Conservation (phyloP, 371 early-diverging fungal genomes). For the Circinella umbellata region DNA sequence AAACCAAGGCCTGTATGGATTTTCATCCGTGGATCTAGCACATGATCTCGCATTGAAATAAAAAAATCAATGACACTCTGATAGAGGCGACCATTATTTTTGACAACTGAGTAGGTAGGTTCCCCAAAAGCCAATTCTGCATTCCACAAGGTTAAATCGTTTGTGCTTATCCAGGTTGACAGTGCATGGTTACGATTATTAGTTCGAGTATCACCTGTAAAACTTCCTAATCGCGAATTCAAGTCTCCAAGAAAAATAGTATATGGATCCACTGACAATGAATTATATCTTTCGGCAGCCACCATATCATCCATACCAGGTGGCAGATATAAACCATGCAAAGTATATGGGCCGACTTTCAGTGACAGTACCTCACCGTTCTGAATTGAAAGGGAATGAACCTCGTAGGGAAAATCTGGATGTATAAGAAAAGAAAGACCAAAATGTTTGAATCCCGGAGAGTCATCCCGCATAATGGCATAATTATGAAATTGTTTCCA, state of each 20-base stretch:
- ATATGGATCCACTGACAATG: no score
- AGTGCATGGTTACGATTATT: background rate
- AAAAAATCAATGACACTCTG: constrained; percentile 20
- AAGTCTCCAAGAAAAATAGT: constrained; percentile 13
- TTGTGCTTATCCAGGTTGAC: background rate
- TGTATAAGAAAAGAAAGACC: constrained; percentile 10
- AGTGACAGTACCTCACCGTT: constrained; percentile 4
- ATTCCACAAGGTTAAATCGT: constrained; percentile 19
- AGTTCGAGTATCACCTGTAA: background rate
- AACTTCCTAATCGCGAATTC: constrained; percentile 6
- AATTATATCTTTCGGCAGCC: no score
- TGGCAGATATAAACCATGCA: constrained; percentile 9
- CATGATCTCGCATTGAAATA: background rate
- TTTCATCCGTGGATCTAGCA: background rate
- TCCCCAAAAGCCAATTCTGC: constrained; percentile 9
- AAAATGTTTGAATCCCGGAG: background rate
- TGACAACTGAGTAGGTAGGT: constrained; percentile 2
- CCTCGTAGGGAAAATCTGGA: constrained; percentile 12
- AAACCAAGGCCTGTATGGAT: constrained; percentile 1
- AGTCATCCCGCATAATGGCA: background rate
- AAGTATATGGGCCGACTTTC: constrained; percentile 10
- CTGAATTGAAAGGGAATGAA: constrained; percentile 1
- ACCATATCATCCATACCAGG: background rate
- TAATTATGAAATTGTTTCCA: constrained; percentile 16
- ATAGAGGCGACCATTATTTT: background rate